Percentiles rank a stretch among this genome's conserved stretches.
Conservation (phyloP, 2,329 filamentous ascomycete genomes). For the Microascus cirrosus region DNA sequence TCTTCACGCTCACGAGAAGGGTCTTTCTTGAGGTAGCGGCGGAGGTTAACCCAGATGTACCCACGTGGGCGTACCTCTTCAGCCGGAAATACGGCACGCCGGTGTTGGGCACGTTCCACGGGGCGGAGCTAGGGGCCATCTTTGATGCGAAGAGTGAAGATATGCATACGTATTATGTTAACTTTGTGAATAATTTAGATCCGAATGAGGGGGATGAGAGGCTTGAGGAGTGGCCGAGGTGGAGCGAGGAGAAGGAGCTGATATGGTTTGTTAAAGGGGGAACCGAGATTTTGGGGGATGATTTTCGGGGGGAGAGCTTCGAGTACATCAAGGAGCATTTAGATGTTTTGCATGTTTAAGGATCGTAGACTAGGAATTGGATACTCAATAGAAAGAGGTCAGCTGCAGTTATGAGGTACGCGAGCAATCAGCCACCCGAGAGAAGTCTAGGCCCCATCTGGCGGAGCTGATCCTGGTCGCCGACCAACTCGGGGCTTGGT, state of each 20-base stretch:
- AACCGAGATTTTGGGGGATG: slow-evolving; percentile 8
- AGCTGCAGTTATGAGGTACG: too few species aligned
- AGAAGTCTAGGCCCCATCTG: too few species aligned
- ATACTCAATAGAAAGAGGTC: neutral
- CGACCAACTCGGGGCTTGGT: too few species aligned
- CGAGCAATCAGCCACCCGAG: too few species aligned
- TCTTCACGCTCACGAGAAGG: slow-evolving; percentile 30
- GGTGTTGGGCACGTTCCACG: slow-evolving; percentile 54
- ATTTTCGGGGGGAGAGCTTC: slow-evolving; percentile 10
- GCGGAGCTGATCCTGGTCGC: too few species aligned
- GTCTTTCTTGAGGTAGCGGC: slow-evolving; percentile 33
- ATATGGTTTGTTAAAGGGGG: slow-evolving; percentile 9
- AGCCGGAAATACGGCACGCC: slow-evolving; percentile 49
- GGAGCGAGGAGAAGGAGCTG: slow-evolving; percentile 26
- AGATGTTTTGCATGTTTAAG: neutral
- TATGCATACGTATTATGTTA: slow-evolving; percentile 45
- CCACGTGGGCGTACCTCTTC: slow-evolving; percentile 49
- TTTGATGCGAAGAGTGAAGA: neutral
- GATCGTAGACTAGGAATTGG: neutral
- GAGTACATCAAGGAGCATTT: slow-evolving; percentile 7
- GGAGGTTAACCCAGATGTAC: slow-evolving; percentile 29
- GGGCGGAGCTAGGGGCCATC: slow-evolving; percentile 41
- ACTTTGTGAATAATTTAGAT: slow-evolving; percentile 45
- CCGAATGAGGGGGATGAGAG: slow-evolving; percentile 33
- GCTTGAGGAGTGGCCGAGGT: slow-evolving; percentile 21